Evolutionary conservation across 106 monocot genomes (phyloP).

Genomic region (Posidonia australis): DNA sequence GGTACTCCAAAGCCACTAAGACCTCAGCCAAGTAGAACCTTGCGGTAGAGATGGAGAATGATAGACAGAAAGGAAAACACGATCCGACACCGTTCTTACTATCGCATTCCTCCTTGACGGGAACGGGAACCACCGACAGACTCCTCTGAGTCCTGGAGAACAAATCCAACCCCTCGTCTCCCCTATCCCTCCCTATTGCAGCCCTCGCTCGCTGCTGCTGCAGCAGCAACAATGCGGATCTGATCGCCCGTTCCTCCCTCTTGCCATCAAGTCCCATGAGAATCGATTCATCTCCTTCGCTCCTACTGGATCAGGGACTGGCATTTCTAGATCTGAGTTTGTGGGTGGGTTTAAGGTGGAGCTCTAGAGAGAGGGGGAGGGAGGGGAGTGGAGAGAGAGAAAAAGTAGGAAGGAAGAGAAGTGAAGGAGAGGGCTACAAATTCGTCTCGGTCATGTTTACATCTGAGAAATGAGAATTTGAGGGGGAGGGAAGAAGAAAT

Average conservation of each 20-base stretch:
- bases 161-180: slow-evolving; percentile 21
- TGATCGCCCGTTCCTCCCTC: slow-evolving; percentile 1
- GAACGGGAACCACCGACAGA: neutral
- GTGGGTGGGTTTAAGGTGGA: neutral
- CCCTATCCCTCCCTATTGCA: neutral
- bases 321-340: neutral
- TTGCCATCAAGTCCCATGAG: slow-evolving; percentile 1
- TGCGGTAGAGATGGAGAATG: no score
- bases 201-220: slow-evolving; percentile 12
- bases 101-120: slow-evolving; percentile 6
- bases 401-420: neutral
- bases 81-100: slow-evolving; percentile 5
- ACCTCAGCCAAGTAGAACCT: no score
- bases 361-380: neutral
- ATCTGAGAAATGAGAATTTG: no score
- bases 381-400: neutral
- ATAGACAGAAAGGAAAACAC: neutral
- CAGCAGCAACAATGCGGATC: neutral
- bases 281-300: slow-evolving; percentile 5
- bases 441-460: neutral
- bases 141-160: slow-evolving; percentile 16
- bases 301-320: neutral
- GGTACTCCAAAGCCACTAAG: no score
- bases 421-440: neutral
- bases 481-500: neutral